Evolutionary conservation across 164 flowering plant species (phyloP), one percentile per base, ranked within the genome.

Genomic region (Nymphaea colorata): DNA sequence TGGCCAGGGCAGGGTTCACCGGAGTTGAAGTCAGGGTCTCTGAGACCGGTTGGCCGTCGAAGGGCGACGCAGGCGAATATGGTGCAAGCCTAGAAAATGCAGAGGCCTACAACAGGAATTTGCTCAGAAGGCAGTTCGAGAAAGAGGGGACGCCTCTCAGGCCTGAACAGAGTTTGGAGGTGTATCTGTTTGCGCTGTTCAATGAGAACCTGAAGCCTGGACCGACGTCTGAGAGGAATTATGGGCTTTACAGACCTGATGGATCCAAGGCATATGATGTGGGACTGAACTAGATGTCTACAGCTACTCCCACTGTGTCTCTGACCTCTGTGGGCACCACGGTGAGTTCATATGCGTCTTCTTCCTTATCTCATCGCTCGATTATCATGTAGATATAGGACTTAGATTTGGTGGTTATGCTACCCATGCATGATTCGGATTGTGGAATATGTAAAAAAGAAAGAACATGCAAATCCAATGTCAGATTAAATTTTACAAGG

Each of bases 21-120:
- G 87, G 80, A 3, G 12, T 93, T 44, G 97, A 93, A 57, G 96
- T 89, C 4, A 69, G 80, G 68, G 91, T 93, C 10, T 84, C 97
- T 14, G 98, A 93, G 70, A 93, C 98, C 1, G 98, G 98, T 41
- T 93, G 98, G 98, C 98, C 98, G 2, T 89, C 98, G 12, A 82
- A 82, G 68, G 98, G 98, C 1, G 98, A 93, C 71, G 15, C 62
- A 0, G 62, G 82, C 65, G 98, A 93, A 65, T 67, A 76, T 42
- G 97, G 98, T 12, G 98, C 98, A 42, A 85, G 87, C 3, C 15
- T 80, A 1, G 75, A 80, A 64, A 91, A 91, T 79, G 98, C 98
- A 0, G 87, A 79, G 3, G 55, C 66, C 66, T 93, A 88, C 67
- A 91, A 89, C 43, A 74, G 80, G 77, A 93, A 93, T 67, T 64